phyloP scores from a whole-genome alignment of 805 yeast species.

The Yamadazyma sp. region DNA sequence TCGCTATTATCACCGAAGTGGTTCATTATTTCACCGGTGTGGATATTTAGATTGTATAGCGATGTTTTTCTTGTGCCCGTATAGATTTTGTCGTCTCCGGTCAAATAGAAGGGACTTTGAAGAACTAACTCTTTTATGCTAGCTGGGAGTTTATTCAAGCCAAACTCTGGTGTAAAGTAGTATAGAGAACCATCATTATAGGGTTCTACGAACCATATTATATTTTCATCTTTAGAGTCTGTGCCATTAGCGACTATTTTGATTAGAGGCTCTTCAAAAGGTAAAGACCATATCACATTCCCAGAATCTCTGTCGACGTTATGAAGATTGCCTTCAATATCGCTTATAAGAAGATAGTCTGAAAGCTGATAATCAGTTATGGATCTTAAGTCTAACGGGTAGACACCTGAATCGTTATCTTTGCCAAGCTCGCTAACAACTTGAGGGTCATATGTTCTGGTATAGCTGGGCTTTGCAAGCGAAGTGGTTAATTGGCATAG shows the following conservation, averaged over 20 bases:
- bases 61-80: conserved; percentile 82
- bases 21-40: conserved; percentile 69
- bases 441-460: conserved; percentile 6
- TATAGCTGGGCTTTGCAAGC: conserved; percentile 1
- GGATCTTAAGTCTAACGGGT: conserved; percentile 39
- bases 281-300: conserved; percentile 70
- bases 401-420: conserved; percentile 12
- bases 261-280: conserved; percentile 64
- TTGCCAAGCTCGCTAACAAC: background rate
- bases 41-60: conserved; percentile 68
- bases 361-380: conserved; percentile 51
- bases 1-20: conserved; percentile 54
- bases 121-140: conserved; percentile 73
- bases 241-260: conserved; percentile 30
- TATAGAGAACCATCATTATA: conserved; percentile 79
- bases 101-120: conserved; percentile 81
- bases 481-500: background rate
- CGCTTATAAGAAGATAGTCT: conserved; percentile 66
- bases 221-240: conserved; percentile 21
- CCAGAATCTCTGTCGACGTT: conserved; percentile 79
- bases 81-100: conserved; percentile 76
- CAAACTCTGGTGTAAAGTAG: conserved; percentile 71
- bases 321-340: conserved; percentile 84
- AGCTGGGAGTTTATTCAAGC: conserved; percentile 79
- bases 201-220: conserved; percentile 89